phyloP scores from a whole-genome alignment of 139 green algal species.

The Micromonas pusilla region DNA sequence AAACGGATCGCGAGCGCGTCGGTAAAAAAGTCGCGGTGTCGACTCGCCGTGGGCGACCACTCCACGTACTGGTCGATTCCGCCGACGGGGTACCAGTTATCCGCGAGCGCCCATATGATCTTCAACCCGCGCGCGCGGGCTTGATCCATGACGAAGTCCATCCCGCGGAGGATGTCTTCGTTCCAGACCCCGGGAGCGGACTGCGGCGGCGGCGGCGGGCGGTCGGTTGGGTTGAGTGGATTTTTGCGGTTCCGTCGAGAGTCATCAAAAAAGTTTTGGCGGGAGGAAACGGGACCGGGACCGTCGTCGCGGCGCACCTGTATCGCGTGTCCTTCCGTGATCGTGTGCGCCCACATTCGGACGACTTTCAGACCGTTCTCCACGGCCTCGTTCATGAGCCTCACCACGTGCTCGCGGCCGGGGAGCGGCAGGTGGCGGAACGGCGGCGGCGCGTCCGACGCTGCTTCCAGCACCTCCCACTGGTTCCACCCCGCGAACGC shows the following conservation, averaged over 20 bases:
- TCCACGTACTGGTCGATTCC: constrained; percentile 2
- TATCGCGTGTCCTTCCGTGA: constrained; percentile 1
- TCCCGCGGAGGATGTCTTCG: background rate
- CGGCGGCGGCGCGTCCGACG: background rate
- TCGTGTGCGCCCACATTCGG: constrained; percentile 20
- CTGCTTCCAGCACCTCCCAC: constrained; percentile 18
- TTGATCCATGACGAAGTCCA: constrained; percentile 23
- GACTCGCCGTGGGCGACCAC: background rate
- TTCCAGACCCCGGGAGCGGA: constrained; percentile 1
- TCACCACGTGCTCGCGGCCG: constrained; percentile 1
- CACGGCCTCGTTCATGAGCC: constrained; percentile 10
- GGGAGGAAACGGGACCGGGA: too few relatives aligned
- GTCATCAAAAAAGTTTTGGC: too few relatives aligned
- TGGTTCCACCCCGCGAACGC: constrained; percentile 19
- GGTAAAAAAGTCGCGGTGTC: constrained; percentile 22
- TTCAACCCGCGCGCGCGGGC: background rate
- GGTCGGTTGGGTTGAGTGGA: too few relatives aligned
- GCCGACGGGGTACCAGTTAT: constrained; percentile 19
- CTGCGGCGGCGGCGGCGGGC: too few relatives aligned
- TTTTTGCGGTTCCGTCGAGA: too few relatives aligned
- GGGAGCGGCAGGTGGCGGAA: background rate
- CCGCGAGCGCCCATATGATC: constrained; percentile 9
- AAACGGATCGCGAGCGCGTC: background rate
- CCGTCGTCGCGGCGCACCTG: too few relatives aligned
- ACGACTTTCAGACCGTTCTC: constrained; percentile 9